A percentile compares a stretch with the other conserved stretches of the same genome.
Evolutionary conservation across 192 early-diverging fungal species (phyloP).

Genomic region (Chytriomyces sp.): DNA sequence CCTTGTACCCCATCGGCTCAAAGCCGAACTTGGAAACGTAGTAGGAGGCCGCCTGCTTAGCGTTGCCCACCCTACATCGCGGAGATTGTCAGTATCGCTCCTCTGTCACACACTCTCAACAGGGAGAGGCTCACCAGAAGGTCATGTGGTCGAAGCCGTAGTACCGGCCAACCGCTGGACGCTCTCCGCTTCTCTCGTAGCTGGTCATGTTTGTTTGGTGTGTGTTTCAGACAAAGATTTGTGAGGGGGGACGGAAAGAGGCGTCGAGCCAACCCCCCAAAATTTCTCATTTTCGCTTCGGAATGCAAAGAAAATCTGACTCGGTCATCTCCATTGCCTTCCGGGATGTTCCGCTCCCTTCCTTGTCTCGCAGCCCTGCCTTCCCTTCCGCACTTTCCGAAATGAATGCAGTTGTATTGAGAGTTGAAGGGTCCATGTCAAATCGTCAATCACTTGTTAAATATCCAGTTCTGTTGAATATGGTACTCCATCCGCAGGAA

Average conservation of each 20-base stretch:
- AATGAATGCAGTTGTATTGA: too few relatives aligned
- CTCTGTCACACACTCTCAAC: background rate
- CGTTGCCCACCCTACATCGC: slow-evolving; percentile 83
- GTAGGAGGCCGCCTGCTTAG: slow-evolving; percentile 93
- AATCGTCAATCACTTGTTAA: too few relatives aligned
- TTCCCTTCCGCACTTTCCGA: too few relatives aligned
- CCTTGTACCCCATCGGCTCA: slow-evolving; percentile 88
- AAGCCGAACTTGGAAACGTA: slow-evolving; percentile 94
- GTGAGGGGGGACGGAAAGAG: background rate
- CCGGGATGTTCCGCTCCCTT: too few relatives aligned
- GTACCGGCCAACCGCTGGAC: slow-evolving; percentile 67
- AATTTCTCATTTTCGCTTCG: too few relatives aligned
- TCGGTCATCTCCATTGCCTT: too few relatives aligned
- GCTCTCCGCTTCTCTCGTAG: slow-evolving; percentile 61
- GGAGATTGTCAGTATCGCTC: too few relatives aligned
- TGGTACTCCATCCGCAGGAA: too few relatives aligned
- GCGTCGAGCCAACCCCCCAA: background rate
- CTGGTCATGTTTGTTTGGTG: slow-evolving; percentile 58
- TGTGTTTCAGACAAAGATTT: background rate
- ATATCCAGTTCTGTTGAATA: too few relatives aligned
- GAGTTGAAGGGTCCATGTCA: too few relatives aligned
- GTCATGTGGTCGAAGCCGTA: slow-evolving; percentile 78
- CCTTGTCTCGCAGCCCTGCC: too few relatives aligned
- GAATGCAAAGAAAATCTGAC: too few relatives aligned
- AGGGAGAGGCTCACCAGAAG: slow-evolving; percentile 60